Evolutionary conservation across 768 basidiomycete species (phyloP), one percentile per base, ranked within the genome.

Genomic region (Lactarius quietus): DNA sequence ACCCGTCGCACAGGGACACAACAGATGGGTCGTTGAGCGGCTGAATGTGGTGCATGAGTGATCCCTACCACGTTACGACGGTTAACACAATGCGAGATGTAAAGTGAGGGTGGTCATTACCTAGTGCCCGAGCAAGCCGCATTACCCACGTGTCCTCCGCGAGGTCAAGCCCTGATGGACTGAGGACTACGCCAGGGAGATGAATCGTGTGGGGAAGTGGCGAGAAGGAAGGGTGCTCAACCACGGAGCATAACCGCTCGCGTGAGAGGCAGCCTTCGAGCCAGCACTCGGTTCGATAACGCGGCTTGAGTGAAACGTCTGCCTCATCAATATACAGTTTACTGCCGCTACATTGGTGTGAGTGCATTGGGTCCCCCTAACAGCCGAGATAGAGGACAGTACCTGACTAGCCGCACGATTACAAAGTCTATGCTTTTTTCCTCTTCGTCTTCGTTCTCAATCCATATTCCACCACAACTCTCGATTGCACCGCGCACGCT

Each of bases 261-360:
- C 88, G 86, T 61, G 84, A 88, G 17, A 93, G 82, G 70, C 92
- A 96, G 52, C 84, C 84, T 74, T 98, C 95, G 1, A 98, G 79
- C 95, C 95, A 98, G 73, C 92, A 95, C 74, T 97, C 95, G 0
- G 95, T 96, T 52, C 94, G 84, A 71, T 86, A 92, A 69, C 85
- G 87, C 3, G 69, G 61, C 54, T 83, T 80, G 67, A 79, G 70
- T 1, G 39, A 14, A 8, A 77, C 74, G 60, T 86, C 84, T 6
- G 74, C 72, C 72, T 91, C 89, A 36, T 82, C 80, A 3, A 75
- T 76, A 68, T 81, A 90, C n/a, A 90, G 68, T 67, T 84, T 85
- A 69, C 87, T 90, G 31, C 89, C 90, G 70, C 90, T 92, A 39
- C 0, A n/a, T 15, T 17, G 53, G 18, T 35, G 26, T 57, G 55